These are phyloP conservation scores for Irpex lacteus DNA, from an alignment of 1,284 basidiomycete genomes.

Conservation along the genomic window DNA sequence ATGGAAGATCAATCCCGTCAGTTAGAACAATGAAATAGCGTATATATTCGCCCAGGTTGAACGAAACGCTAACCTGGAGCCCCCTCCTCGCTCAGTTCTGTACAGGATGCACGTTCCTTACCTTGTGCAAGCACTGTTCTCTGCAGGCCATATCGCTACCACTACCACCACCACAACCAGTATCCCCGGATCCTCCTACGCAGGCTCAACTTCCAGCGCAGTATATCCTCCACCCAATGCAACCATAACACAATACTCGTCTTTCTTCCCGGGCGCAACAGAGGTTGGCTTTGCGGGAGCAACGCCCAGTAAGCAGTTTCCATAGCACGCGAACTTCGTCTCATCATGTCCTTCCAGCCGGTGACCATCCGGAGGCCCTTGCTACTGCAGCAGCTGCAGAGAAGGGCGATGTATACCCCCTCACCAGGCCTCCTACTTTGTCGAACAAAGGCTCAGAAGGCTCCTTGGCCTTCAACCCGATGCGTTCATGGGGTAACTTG, in stretches of 20 bases:
- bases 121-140: background rate
- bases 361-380: constrained; percentile 7
- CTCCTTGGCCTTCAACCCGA: constrained; percentile 20
- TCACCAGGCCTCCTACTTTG: constrained; percentile 11
- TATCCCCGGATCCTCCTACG: constrained; percentile 22
- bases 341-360: constrained; percentile 8
- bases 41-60: no score
- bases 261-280: constrained; percentile 26
- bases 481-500: constrained; percentile 51
- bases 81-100: background rate
- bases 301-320: constrained; percentile 24
- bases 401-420: constrained; percentile 7
- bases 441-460: constrained; percentile 2
- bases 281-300: constrained; percentile 29
- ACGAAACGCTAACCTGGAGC: background rate
- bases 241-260: constrained; percentile 19
- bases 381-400: constrained; percentile 2
- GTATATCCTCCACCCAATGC: constrained; percentile 27
- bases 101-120: background rate
- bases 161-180: background rate
- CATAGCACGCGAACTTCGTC: background rate
- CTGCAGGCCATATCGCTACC: background rate
- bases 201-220: constrained; percentile 25
- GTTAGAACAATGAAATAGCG: no score
- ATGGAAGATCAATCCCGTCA: no score